Evolutionary conservation across 2,329 filamentous ascomycete species (phyloP), one percentile per base, ranked within the genome.

Genomic region (Apiospora kogelbergensis): DNA sequence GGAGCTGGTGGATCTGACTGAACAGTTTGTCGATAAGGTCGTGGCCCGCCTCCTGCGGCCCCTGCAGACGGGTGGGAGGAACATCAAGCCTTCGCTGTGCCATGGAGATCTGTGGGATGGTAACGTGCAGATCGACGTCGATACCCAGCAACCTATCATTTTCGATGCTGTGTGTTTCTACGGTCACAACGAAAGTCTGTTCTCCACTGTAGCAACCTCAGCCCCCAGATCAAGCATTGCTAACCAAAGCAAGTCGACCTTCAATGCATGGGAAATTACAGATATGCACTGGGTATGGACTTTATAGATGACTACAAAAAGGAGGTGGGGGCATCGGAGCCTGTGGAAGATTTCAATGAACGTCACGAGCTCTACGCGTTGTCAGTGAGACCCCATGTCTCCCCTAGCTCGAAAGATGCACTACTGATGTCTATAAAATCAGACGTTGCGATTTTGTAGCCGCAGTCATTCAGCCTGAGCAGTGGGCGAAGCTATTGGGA

Each of bases 21-120:
- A 57, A 1, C 15, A 33, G 2, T 33, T 57, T 6, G 11, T 57
- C 6, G 48, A 33, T 6, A 57, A 57, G 15, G 48, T 33, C 7
- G 48, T 57, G 15, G 15, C 48, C 2, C 48, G 48, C 3, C 48
- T 57, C 6, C 15, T 57, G 26, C 15, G 48, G 6, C 48, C 48
- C 2, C n/a, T 57, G 26, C 48, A 57, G 17, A 57, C 48, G 6
- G 48, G 26, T 6, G 48, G 48, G 6, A 33, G 48, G 48, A 57
- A 5, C 15, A 57, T 57, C 26, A 57, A 33, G 15, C 26, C 48
- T 20, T 57, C 48, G 5, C 26, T 57, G 15, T 57, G 48, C 7
- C 48, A 82, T 53, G 75, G 76, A 15, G 76, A 80, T 65, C 70
- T 79, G 7, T 78, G 76, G 76, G 72, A 72, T 66, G 75, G 73